Conservation (phyloP, 306 rosid genomes). For the Acacia confusa region DNA sequence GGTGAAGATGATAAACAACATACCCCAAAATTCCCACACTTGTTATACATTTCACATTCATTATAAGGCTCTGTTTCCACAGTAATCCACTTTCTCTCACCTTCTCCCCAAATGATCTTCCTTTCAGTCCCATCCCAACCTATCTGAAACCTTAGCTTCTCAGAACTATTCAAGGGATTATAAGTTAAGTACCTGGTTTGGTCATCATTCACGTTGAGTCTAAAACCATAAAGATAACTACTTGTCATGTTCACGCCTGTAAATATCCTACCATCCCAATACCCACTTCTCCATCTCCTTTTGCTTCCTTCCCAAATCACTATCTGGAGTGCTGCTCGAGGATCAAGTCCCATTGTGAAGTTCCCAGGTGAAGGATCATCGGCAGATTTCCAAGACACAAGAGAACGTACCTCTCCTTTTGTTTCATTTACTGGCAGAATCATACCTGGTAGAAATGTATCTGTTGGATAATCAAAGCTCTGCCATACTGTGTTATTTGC, state of each 20-base stretch:
- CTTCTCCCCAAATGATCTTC: slow-evolving; percentile 48
- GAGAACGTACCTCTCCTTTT: slow-evolving; percentile 35
- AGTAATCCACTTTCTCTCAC: slow-evolving; percentile 40
- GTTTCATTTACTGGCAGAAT: slow-evolving; percentile 34
- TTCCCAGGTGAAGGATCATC: slow-evolving; percentile 64
- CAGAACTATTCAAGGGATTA: slow-evolving; percentile 4
- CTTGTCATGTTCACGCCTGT: slow-evolving; percentile 54
- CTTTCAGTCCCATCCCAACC: slow-evolving; percentile 62
- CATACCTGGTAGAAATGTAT: slow-evolving; percentile 76
- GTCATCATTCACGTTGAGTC: slow-evolving; percentile 20
- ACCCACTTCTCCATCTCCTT: slow-evolving; percentile 83
- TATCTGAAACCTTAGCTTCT: slow-evolving; percentile 55
- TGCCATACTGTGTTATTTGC: slow-evolving; percentile 40
- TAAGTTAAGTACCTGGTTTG: slow-evolving; percentile 39
- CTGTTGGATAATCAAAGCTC: slow-evolving; percentile 64
- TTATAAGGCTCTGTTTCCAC: slow-evolving; percentile 46
- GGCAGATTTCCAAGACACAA: slow-evolving; percentile 68
- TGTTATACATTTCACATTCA: slow-evolving; percentile 66
- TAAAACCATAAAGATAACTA: slow-evolving; percentile 46
- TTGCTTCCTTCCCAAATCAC: slow-evolving; percentile 62
- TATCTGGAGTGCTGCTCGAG: slow-evolving; percentile 60
- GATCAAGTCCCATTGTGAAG: slow-evolving; percentile 66
- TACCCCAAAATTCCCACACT: slow-evolving; percentile 64
- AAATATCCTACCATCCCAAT: slow-evolving; percentile 64
- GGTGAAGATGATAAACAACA: slow-evolving; percentile 42